Base-by-base conservation (phyloP, 345 rosid species). In the Brassica juncea region DNA sequence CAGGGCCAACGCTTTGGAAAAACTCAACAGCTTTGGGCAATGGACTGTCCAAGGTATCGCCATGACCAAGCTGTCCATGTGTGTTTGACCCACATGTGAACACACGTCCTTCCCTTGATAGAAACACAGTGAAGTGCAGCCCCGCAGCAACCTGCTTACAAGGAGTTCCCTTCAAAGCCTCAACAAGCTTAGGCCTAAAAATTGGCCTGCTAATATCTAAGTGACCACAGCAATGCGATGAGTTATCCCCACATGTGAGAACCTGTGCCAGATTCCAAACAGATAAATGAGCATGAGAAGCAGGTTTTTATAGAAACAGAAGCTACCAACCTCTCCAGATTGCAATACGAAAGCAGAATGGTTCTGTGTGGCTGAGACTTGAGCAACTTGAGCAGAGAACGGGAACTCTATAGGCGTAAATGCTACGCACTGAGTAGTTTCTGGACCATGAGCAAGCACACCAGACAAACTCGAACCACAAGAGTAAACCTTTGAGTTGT, bases 81-180 rank as follows among this genome's bases (percentile, higher is more conserved):
- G 87, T 81, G 84, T 94, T 94, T 71, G 90, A 71, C 35, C 99
- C 97, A 84, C 95, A 92, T 9, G 97, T 87, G 74, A 85, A 90
- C 27, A 90, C 89, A 60, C 72, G 87, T 49, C 99, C 99, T 84
- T 87, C 84, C 79, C 87, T 89, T n/a, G 97, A 84, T 60, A 92
- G 91, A 80, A 94, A 91, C 64, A 86, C 92, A 30, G 98, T 92
- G 76, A 91, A 92, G 84, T 87, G 92, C 66, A 90, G 93, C 69
- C 99, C 99, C 2, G 89, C 94, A 83, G 98, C 94, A 62, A 90
- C 97, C 99, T 91, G 97, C 84, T 89, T 90, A 86, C 94, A 94
- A 57, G 91, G 89, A 83, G 85, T 84, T 44, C 86, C 97, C 74
- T 91, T 89, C 83, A 94, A 68, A 70, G 97, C 89, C 80, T 92